A percentile compares a stretch with the other conserved stretches of the same genome.
Conservation (phyloP, 2,329 filamentous ascomycete genomes). For the Exophiala sp. region DNA sequence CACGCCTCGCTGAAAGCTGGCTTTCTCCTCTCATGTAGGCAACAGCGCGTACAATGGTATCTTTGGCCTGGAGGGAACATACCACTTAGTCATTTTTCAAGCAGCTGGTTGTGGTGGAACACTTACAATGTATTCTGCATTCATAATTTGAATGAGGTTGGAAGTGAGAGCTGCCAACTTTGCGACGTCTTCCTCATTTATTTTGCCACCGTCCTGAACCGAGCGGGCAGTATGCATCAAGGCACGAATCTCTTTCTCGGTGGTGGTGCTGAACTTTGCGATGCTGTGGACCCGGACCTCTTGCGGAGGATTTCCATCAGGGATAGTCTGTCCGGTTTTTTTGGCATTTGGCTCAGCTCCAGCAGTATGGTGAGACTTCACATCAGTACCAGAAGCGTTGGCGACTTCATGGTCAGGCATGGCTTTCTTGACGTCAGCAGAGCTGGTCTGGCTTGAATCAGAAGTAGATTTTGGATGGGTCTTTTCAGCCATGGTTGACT, state of each 20-base stretch:
- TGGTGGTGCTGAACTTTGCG: neutral
- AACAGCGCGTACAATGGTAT: conserved; percentile 11
- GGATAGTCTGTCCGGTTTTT: too few species aligned
- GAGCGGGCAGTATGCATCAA: neutral
- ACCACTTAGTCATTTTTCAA: neutral
- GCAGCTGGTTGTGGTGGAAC: neutral
- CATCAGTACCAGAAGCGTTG: neutral
- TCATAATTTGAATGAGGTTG: conserved; percentile 13
- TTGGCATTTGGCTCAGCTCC: neutral
- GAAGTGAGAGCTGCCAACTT: conserved; percentile 4
- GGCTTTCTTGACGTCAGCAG: neutral
- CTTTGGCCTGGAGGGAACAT: conserved; percentile 5
- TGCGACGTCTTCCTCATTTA: neutral
- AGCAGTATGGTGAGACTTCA: neutral
- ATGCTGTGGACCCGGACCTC: neutral
- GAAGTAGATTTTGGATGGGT: neutral
- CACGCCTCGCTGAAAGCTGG: neutral
- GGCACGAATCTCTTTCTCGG: neutral
- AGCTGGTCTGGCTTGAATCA: neutral
- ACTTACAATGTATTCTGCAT: conserved; percentile 12
- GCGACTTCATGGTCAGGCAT: neutral
- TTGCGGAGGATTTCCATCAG: too few species aligned
- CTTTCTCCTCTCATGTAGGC: conserved; percentile 10
- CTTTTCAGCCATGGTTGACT: neutral
- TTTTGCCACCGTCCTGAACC: neutral